Base-by-base conservation (phyloP, 1,284 basidiomycete species). In the Ustilago loliicola region DNA sequence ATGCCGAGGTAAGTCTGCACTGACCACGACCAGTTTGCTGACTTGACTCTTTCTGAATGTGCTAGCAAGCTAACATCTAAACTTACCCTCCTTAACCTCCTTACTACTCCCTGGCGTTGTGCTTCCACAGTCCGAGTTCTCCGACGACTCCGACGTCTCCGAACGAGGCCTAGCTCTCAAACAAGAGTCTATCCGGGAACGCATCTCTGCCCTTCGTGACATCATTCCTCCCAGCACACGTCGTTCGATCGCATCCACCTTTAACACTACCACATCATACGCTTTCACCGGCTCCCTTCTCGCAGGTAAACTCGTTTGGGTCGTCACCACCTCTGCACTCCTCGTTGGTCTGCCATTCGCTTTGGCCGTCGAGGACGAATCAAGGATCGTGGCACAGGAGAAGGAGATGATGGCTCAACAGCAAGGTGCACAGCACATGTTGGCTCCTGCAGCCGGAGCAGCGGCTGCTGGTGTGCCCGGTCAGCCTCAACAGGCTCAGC, bases 381-480 rank as follows among this genome's bases (percentile, higher is more conserved):
- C 93, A 58, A 94, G 95, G 88, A 91, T 97, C 70, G 92, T 95
- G 6, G 92, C 93, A 66, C 96, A 98, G 88, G 96, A 99, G 88
- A 93, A 94, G 88, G 95, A 98, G 87, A 92, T 95, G 90, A 88
- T 94, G 80, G 93, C 94, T 60, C 95, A 97, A 87, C 94, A 95
- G 87, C 92, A 94, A 85, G 95, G 95, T 45, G 92, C 92, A 21
- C 94, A 96, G 88, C 92, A 81, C 58, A 79, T 81, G 74, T 40
- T 81, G 23, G 68, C 72, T 19, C 72, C 78, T 10, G 47, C 66
- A 23, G 59, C 52, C 15, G 51, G 47, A 38, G 36, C 36, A n/a
- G n/a, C n/a, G n/a, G n/a, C n/a, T n/a, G n/a, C n/a, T 1, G 55
- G 59, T 13, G 63, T 54, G 21, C 45, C 72, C 8, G 72, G 59